phyloP scores from a whole-genome alignment of 179 eudicot genomes.

The Carnegiea gigantea region DNA sequence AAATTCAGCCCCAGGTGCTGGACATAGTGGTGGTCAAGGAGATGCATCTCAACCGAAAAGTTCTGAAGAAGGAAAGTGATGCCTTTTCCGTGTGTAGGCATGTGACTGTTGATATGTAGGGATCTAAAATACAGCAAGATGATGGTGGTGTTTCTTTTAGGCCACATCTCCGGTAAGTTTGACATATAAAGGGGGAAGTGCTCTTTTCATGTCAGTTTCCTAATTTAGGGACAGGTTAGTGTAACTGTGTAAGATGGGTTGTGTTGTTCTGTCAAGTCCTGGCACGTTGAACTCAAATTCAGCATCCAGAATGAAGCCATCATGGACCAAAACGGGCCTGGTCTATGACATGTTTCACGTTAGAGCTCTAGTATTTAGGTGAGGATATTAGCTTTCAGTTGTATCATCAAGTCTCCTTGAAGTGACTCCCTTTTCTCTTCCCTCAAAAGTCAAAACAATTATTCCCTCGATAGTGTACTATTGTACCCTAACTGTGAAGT shows the following conservation, averaged over 20 bases:
- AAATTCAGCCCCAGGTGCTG: slow-evolving; percentile 3
- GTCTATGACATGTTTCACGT: not conserved
- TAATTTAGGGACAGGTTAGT: slow-evolving; percentile 22
- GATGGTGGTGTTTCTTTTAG: slow-evolving; percentile 19
- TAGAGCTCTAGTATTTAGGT: not conserved
- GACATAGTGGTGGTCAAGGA: not conserved
- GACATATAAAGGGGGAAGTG: slow-evolving; percentile 2
- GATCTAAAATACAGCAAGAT: slow-evolving; percentile 20
- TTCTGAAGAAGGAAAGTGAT: slow-evolving; percentile 34
- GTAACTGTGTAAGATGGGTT: slow-evolving; percentile 5
- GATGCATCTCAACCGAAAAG: slow-evolving; percentile 2
- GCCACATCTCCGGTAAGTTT: slow-evolving; percentile 37
- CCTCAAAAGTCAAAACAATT: not conserved
- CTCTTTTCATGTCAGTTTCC: slow-evolving; percentile 18
- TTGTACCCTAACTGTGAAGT: not conserved
- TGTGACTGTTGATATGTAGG: slow-evolving; percentile 35
- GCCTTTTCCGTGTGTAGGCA: slow-evolving; percentile 27
- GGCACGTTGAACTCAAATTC: slow-evolving; percentile 12
- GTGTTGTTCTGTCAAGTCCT: slow-evolving; percentile 7
- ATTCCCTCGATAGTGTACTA: not conserved
- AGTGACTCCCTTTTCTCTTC: not conserved
- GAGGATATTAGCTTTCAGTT: not conserved
- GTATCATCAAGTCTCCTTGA: no score
- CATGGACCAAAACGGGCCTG: slow-evolving; percentile 9
- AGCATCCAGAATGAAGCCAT: slow-evolving; percentile 7